phyloP scores from a whole-genome alignment of 768 basidiomycete genomes.

The Gloeophyllum trabeum region DNA sequence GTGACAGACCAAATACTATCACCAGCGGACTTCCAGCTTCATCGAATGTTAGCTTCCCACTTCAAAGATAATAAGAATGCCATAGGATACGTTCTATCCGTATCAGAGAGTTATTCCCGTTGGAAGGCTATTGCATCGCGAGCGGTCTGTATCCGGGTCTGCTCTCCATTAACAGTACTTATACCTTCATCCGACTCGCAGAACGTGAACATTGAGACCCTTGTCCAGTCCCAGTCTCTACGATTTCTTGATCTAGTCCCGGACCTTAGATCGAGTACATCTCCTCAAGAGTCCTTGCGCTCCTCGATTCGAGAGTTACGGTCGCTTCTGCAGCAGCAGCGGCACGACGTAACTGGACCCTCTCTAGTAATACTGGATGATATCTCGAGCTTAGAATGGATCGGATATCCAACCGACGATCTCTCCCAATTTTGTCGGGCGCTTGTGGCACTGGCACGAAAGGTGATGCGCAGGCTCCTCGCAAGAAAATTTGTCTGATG shows the following conservation, averaged over 20 bases:
- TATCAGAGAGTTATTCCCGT: constrained; percentile 40
- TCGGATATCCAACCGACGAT: constrained; percentile 42
- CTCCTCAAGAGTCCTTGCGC: constrained; percentile 8
- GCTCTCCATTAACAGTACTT: not conserved
- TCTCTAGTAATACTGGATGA: constrained; percentile 62
- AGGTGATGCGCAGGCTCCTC: constrained; percentile 24
- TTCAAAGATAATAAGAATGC: constrained; percentile 29
- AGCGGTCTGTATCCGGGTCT: constrained; percentile 30
- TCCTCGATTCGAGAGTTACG: constrained; percentile 21
- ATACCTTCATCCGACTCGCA: constrained; percentile 6
- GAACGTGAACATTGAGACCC: constrained; percentile 22
- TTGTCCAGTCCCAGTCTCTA: constrained; percentile 25
- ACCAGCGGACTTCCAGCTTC: constrained; percentile 65
- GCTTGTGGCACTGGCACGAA: constrained; percentile 39
- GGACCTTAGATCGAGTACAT: constrained; percentile 16
- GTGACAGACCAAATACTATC: constrained; percentile 63
- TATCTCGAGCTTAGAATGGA: constrained; percentile 58
- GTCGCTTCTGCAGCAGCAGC: constrained; percentile 10
- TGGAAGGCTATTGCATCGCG: constrained; percentile 58
- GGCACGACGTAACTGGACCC: constrained; percentile 7
- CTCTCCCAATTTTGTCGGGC: constrained; percentile 51
- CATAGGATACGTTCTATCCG: constrained; percentile 40
- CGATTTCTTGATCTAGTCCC: constrained; percentile 43
- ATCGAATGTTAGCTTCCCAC: constrained; percentile 37
- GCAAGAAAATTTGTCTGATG: not conserved